These are phyloP conservation scores for Peniophora sp. DNA, from an alignment of 1,284 basidiomycete species.

Conservation along the genomic window DNA sequence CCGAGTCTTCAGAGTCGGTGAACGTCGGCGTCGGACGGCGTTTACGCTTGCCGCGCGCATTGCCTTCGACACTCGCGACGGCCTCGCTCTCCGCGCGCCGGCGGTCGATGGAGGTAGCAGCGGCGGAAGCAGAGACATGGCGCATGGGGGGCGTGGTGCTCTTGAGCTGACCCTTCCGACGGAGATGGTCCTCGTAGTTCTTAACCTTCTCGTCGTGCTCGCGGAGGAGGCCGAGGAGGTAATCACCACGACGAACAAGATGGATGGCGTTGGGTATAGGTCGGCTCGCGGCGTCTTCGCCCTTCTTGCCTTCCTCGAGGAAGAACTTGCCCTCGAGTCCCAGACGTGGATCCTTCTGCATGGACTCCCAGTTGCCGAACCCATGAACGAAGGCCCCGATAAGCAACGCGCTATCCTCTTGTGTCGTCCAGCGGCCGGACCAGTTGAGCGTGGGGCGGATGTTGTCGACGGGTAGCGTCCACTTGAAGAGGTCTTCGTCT, in stretches of 20 bases:
- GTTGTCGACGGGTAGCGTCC: constrained; percentile 86
- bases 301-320: constrained; percentile 93
- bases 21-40: constrained; percentile 86
- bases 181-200: constrained; percentile 69
- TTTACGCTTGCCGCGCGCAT: constrained; percentile 66
- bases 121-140: constrained; percentile 44
- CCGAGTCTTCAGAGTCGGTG: constrained; percentile 82
- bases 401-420: constrained; percentile 90
- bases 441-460: constrained; percentile 93
- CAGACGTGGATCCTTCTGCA: constrained; percentile 83
- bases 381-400: constrained; percentile 93
- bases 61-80: constrained; percentile 70
- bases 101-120: constrained; percentile 49
- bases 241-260: constrained; percentile 94
- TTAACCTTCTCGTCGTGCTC: constrained; percentile 91
- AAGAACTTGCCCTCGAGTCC: constrained; percentile 91
- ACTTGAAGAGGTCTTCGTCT: constrained; percentile 65
- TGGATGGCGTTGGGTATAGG: constrained; percentile 96
- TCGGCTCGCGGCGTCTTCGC: constrained; percentile 68
- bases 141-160: constrained; percentile 67
- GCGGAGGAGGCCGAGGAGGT: constrained; percentile 81
- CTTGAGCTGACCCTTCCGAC: constrained; percentile 57
- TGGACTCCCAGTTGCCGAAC: constrained; percentile 96
- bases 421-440: constrained; percentile 91
- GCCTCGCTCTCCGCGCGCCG: constrained; percentile 77